Percentiles rank a stretch among this genome's conserved stretches.
Evolutionary conservation across 257 asterid genomes (phyloP).

Genomic region (Solanum paucissectum): DNA sequence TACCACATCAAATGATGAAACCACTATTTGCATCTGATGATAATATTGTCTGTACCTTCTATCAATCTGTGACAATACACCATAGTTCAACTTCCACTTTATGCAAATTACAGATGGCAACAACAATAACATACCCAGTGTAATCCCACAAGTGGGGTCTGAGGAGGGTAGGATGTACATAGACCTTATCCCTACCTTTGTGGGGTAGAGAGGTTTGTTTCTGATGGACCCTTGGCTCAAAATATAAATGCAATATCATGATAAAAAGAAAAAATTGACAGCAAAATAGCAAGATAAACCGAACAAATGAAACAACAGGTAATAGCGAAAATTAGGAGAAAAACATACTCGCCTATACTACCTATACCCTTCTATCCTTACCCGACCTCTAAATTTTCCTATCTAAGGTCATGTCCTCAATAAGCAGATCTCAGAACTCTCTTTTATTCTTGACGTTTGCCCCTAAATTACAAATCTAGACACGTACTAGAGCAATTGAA

Average conservation of each 20-base stretch:
- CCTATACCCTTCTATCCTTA: not conserved
- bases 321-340: not conserved
- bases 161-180: not conserved
- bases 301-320: not conserved
- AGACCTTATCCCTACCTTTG: not conserved
- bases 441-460: not conserved
- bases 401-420: not conserved
- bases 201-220: not conserved
- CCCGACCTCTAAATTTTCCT: not conserved
- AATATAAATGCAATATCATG: not conserved
- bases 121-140: not conserved
- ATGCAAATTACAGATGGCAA: not conserved
- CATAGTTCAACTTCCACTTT: not conserved
- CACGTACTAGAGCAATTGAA: not conserved
- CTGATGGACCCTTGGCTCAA: not conserved
- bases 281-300: not conserved
- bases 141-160: not conserved
- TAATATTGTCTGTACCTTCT: constrained; percentile 68
- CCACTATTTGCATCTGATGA: constrained; percentile 80
- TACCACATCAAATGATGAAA: constrained; percentile 63
- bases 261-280: not conserved
- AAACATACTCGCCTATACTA: not conserved
- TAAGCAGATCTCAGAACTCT: not conserved
- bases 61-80: constrained; percentile 47
- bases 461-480: not conserved